Evolutionary conservation across 805 yeast species (phyloP).

Genomic region (Yarrowia bubula): DNA sequence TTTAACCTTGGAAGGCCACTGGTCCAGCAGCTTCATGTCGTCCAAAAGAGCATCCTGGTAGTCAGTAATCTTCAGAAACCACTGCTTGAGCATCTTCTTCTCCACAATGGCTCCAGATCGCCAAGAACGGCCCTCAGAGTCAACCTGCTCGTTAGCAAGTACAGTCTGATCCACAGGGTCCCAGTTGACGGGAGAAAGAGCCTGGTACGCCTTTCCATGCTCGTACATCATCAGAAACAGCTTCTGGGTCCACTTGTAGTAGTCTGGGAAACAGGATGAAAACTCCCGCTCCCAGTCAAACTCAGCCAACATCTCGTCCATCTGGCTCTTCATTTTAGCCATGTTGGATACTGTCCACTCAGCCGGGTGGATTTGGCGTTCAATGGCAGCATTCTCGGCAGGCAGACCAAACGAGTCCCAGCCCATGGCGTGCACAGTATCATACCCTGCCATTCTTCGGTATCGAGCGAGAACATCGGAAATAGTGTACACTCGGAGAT

Average conservation of each 20-base stretch:
- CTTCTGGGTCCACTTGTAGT: slow-evolving; percentile 90
- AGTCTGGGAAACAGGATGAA: slow-evolving; percentile 80
- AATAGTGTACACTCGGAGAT: slow-evolving; percentile 86
- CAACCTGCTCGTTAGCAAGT: slow-evolving; percentile 95
- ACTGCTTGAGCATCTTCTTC: slow-evolving; percentile 74
- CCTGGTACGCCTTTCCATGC: slow-evolving; percentile 79
- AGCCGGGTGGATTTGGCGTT: slow-evolving; percentile 72
- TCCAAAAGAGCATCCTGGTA: slow-evolving; percentile 65
- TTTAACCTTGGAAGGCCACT: slow-evolving; percentile 89
- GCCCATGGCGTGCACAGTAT: slow-evolving; percentile 95
- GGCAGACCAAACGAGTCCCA: slow-evolving; percentile 99
- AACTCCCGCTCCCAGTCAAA: slow-evolving; percentile 94
- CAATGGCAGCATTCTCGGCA: slow-evolving; percentile 97
- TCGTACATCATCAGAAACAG: slow-evolving; percentile 71
- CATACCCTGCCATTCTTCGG: slow-evolving; percentile 68
- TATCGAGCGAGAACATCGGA: slow-evolving; percentile 81
- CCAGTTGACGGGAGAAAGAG: slow-evolving; percentile 92
- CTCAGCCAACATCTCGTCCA: slow-evolving; percentile 72
- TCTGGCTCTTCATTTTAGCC: slow-evolving; percentile 79
- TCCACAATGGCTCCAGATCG: slow-evolving; percentile 95
- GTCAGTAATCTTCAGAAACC: slow-evolving; percentile 90
- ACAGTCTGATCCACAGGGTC: slow-evolving; percentile 96
- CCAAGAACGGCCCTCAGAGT: slow-evolving; percentile 88
- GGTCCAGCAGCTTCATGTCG: slow-evolving; percentile 59
- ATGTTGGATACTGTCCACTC: slow-evolving; percentile 83